Evolutionary conservation across 2,329 filamentous ascomycete genomes (phyloP).

Genomic region (Byssoonygena ceratinophila): DNA sequence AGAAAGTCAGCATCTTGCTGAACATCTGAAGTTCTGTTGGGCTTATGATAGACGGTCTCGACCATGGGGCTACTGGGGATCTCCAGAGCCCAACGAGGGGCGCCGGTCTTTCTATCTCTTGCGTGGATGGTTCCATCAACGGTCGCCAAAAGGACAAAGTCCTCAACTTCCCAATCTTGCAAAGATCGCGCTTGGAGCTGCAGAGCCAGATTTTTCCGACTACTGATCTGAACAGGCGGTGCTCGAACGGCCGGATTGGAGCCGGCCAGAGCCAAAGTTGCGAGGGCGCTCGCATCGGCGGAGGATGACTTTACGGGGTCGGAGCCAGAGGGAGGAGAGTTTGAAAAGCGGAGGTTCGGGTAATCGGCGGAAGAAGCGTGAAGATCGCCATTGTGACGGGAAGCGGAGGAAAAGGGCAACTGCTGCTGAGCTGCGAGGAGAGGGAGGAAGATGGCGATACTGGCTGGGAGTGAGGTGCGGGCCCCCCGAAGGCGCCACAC

Average conservation of each 20-base stretch:
- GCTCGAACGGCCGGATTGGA: conserved; percentile 71
- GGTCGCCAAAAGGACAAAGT: conserved; percentile 99
- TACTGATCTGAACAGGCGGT: conserved; percentile 65
- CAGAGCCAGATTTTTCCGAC: conserved; percentile 59
- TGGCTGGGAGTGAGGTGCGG: conserved; percentile 44
- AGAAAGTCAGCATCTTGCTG: conserved; percentile 68
- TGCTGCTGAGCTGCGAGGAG: conserved; percentile 57
- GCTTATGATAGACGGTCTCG: conserved; percentile 71
- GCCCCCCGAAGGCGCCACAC: conserved; percentile 55
- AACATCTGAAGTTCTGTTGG: conserved; percentile 54
- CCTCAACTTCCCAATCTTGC: conserved; percentile 99
- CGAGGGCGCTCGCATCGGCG: conserved; percentile 82
- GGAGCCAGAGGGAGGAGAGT: conserved; percentile 16
- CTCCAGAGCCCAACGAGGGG: conserved; percentile 74
- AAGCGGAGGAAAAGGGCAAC: conserved; percentile 30
- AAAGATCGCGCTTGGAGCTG: conserved; percentile 90
- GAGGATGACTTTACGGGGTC: conserved; percentile 20
- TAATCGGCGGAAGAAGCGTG: conserved; percentile 22
- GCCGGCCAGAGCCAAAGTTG: conserved; percentile 89
- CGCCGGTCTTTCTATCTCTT: conserved; percentile 74
- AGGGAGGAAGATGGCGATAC: conserved; percentile 50
- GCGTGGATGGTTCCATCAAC: conserved; percentile 95
- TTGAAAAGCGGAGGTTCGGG: conserved; percentile 8
- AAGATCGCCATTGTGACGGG: conserved; percentile 25
- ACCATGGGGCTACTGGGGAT: conserved; percentile 73